Conservation (phyloP, 2,329 filamentous ascomycete species). For the Fusarium transvaalense region DNA sequence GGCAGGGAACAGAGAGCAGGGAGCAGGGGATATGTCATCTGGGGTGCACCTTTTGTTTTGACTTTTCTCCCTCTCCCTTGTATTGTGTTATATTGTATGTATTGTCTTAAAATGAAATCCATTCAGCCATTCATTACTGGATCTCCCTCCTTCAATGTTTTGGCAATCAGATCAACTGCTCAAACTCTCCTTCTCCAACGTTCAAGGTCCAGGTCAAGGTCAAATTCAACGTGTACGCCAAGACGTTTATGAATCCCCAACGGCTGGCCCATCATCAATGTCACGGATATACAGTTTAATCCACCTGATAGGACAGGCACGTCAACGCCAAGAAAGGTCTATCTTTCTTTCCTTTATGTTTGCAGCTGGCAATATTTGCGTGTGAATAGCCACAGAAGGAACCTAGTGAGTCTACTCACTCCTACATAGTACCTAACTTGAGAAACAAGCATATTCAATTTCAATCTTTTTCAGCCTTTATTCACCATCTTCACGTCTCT, state of each 20-base stretch:
- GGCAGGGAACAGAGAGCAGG: conserved; percentile 1
- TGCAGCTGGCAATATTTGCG: background rate
- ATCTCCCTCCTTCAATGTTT: conserved; percentile 14
- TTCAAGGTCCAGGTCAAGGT: background rate
- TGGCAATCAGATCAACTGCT: background rate
- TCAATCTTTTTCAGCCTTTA: background rate
- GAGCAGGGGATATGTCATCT: conserved; percentile 29
- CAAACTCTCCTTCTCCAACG: background rate
- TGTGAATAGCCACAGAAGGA: too few species aligned
- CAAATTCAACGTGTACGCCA: conserved; percentile 3
- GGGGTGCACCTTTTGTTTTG: conserved; percentile 30
- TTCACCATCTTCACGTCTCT: conserved; percentile 3
- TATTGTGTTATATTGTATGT: too few species aligned
- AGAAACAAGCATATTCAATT: background rate
- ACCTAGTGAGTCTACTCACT: too few species aligned
- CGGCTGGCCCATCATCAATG: conserved; percentile 2
- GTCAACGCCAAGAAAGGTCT: conserved; percentile 12
- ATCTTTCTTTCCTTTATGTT: background rate
- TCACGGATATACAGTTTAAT: conserved; percentile 2
- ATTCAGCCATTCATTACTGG: background rate
- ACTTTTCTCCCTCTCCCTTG: conserved; percentile 21
- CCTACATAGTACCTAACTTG: too few species aligned
- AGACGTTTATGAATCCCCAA: conserved; percentile 14
- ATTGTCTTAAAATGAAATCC: too few species aligned
- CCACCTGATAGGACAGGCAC: conserved; percentile 11